Evolutionary conservation across 1,284 basidiomycete genomes (phyloP).

Genomic region (Moesziomyces sp.): DNA sequence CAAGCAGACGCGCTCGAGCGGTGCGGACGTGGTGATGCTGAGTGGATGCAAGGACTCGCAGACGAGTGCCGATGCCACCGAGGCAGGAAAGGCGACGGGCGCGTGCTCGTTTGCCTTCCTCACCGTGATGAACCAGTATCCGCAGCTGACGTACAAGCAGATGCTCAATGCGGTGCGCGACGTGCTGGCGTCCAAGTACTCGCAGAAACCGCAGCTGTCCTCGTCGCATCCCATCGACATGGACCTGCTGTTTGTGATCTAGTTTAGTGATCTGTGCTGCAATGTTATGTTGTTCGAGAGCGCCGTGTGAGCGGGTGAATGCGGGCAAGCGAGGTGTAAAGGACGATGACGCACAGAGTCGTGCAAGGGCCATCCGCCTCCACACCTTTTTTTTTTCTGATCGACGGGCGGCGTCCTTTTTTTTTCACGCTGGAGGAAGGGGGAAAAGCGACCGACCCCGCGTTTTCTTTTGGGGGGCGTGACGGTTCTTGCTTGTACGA

Average conservation of each 20-base stretch:
- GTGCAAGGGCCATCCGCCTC: conserved; percentile 1
- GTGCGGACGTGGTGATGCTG: conserved; percentile 75
- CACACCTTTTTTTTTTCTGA: background rate
- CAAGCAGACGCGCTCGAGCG: conserved; percentile 78
- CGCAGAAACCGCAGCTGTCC: conserved; percentile 68
- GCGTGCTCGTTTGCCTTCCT: conserved; percentile 66
- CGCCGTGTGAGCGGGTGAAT: no score
- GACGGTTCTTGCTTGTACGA: background rate
- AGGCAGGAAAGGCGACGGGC: conserved; percentile 83
- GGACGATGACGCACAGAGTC: no score
- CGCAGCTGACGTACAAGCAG: conserved; percentile 64
- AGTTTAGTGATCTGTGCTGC: background rate
- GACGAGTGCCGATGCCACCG: conserved; percentile 88
- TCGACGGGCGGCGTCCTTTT: background rate
- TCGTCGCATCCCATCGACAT: conserved; percentile 65
- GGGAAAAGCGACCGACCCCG: background rate
- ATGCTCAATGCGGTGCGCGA: conserved; percentile 63
- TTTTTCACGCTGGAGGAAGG: background rate
- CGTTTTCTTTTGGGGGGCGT: no score
- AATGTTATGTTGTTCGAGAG: no score
- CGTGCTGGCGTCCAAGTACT: conserved; percentile 62
- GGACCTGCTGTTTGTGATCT: conserved; percentile 62
- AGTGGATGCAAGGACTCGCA: conserved; percentile 89
- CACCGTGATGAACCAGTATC: conserved; percentile 71
- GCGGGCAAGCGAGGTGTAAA: no score